These are phyloP conservation scores for Aspergillus texensis DNA, from an alignment of 2,329 filamentous ascomycete species.

Conservation along the genomic window DNA sequence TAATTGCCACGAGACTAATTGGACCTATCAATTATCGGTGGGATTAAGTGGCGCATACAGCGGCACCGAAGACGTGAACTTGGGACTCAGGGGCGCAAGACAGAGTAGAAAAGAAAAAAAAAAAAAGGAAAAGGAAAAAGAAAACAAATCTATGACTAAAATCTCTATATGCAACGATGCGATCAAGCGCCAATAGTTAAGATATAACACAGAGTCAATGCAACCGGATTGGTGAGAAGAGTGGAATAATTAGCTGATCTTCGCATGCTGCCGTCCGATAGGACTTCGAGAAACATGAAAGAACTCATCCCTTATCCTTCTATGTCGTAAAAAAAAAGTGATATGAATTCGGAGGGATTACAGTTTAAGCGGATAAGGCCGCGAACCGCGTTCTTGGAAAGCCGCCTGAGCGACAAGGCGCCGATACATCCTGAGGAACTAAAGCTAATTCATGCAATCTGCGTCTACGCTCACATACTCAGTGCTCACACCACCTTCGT, in stretches of 20 bases:
- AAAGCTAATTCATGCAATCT: not conserved
- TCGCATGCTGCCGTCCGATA: not conserved
- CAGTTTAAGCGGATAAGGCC: not conserved
- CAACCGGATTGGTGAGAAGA: not conserved
- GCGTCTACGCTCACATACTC: not conserved
- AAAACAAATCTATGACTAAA: not conserved
- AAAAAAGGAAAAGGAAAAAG: not conserved
- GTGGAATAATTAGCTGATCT: not conserved
- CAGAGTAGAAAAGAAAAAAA: not conserved
- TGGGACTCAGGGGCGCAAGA: slow-evolving; percentile 1
- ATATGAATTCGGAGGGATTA: not conserved
- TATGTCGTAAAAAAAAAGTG: not conserved
- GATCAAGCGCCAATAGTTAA: not conserved
- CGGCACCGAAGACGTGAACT: not conserved
- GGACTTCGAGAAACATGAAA: not conserved
- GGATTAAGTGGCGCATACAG: slow-evolving; percentile 6
- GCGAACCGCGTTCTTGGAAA: slow-evolving; percentile 10
- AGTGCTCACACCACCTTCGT: not conserved
- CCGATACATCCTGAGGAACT: not conserved
- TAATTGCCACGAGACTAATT: not conserved
- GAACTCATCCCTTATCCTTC: not conserved
- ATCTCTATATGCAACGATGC: not conserved
- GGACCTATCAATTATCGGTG: not conserved
- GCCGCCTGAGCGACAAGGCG: slow-evolving; percentile 4
- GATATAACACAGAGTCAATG: not conserved